Evolutionary conservation across 108 stramenopile genomes (phyloP), one percentile per base, ranked within the genome.

Genomic region (Discostella pseudostelligera): DNA sequence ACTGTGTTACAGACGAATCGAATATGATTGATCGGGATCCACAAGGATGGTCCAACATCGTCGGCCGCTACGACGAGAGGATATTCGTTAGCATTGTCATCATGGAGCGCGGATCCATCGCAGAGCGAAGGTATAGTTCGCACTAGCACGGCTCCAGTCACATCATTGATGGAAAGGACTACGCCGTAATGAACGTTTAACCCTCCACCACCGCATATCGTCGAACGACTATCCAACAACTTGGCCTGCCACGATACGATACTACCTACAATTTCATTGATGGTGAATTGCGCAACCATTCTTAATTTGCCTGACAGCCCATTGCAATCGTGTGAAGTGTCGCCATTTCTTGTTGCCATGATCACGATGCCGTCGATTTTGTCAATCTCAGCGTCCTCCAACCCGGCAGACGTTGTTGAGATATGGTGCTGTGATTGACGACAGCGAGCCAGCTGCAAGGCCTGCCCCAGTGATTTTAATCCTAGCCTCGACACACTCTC

Each of bases 391-490:
- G 73, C 73, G 47, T 46, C 29, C 47, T 80, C 73, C 79, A 73
- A 80, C 20, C 56, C 74, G 36, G 57, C 32, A 6, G 67, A 43
- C 14, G 40, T 35, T 46, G 47, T 4, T 2, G 66, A 25, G n/a
- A n/a, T n/a, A n/a, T n/a, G n/a, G n/a, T n/a, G n/a, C n/a, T n/a
- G n/a, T 39, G 46, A 65, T 62, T 73, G 71, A 35, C 50, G 25
- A 37, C 58, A 63, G 1, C 69, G 68, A 26, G 65, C 65, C 24
- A 48, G n/a, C 42, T 43, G 72, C 47, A 76, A 57, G 8, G 62
- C 69, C 22, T 80, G 75, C 21, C 57, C 58, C 22, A 77, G 21
- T 8, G 80, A 62, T 62, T 74, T 80, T 4, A 75, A 60, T 22
- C 79, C 79, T 12, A 72, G 44, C 61, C 39, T 58, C 3, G 36